phyloP scores from a whole-genome alignment of 148 eudicot species.

The Chenopodium formosanum region DNA sequence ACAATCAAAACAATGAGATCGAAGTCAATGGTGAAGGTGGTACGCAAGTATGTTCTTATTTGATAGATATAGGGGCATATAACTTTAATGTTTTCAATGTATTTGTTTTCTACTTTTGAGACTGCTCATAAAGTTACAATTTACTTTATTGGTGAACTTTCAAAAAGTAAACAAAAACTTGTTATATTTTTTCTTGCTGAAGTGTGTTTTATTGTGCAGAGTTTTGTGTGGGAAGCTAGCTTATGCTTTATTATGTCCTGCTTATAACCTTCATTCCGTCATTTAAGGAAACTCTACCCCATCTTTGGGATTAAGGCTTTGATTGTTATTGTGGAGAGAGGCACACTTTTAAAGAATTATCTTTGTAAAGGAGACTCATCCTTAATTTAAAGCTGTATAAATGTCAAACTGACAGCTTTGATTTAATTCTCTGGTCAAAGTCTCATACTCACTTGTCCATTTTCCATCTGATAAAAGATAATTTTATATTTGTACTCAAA shows the following conservation, averaged over 20 bases:
- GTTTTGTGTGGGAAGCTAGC: not conserved
- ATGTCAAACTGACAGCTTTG: too few relatives aligned
- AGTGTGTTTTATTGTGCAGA: not conserved
- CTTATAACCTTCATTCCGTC: not conserved
- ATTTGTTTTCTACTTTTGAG: not conserved
- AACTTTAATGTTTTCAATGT: not conserved
- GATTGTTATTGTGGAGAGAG: too few relatives aligned
- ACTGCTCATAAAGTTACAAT: not conserved
- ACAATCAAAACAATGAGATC: constrained; percentile 31
- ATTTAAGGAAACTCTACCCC: not conserved
- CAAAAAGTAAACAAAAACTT: not conserved
- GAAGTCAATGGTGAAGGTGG: constrained; percentile 37
- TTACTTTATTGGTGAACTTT: not conserved
- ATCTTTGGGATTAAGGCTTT: too few relatives aligned
- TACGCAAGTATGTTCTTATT: constrained; percentile 44
- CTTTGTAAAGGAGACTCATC: too few relatives aligned
- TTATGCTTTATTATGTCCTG: not conserved
- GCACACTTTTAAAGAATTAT: too few relatives aligned
- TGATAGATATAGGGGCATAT: not conserved
- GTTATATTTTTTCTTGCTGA: not conserved
- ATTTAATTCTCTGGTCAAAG: not conserved
- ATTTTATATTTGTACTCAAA: not conserved
- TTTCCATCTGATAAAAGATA: not conserved
- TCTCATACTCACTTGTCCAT: not conserved
- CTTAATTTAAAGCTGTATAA: too few relatives aligned